These are phyloP conservation scores for Epichloe brachyelytri DNA, from an alignment of 2,329 filamentous ascomycete species.

Conservation along the genomic window DNA sequence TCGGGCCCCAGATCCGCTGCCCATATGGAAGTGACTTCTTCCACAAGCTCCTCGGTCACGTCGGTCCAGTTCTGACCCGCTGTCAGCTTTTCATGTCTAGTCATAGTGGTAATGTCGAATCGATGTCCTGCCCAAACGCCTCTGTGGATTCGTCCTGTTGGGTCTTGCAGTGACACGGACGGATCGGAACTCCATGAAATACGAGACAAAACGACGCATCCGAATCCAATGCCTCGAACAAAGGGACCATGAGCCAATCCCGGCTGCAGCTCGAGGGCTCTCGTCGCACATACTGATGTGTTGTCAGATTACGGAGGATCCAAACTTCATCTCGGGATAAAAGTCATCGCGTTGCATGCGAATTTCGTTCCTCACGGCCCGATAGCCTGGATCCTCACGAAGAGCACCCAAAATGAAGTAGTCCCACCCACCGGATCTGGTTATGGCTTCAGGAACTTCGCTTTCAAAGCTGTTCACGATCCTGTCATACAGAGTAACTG, in stretches of 20 bases:
- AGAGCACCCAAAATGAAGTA: too few species aligned
- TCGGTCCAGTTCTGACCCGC: background rate
- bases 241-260: background rate
- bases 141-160: background rate
- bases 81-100: background rate
- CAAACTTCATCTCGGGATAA: background rate
- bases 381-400: too few species aligned
- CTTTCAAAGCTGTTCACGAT: too few species aligned
- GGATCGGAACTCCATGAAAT: background rate
- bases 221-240: background rate
- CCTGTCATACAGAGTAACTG: too few species aligned
- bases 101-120: background rate
- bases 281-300: background rate
- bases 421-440: too few species aligned
- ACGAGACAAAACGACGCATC: background rate
- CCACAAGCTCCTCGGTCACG: background rate
- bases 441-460: too few species aligned
- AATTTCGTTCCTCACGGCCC: background rate
- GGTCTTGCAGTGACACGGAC: background rate
- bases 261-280: background rate
- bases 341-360: background rate
- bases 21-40: background rate
- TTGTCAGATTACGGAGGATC: constrained; percentile 1
- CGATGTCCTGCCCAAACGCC: constrained; percentile 1
- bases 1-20: background rate